phyloP scores from a whole-genome alignment of 768 basidiomycete genomes.

The Leccinellum rugosiceps region DNA sequence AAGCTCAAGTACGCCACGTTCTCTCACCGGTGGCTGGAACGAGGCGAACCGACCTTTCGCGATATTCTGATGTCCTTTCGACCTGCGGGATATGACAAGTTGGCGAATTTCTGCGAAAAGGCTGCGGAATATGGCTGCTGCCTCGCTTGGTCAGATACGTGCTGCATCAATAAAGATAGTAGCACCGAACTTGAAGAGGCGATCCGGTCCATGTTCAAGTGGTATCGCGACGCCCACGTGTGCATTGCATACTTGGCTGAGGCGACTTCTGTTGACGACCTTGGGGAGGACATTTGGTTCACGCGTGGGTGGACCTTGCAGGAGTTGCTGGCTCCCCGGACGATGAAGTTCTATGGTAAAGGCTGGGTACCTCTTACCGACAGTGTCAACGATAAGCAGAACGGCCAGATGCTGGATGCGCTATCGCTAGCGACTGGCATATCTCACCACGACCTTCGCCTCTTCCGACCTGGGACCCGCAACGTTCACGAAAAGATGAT shows the following conservation, averaged over 20 bases:
- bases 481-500: slow-evolving; percentile 29
- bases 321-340: slow-evolving; percentile 26
- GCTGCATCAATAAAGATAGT: slow-evolving; percentile 34
- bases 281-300: slow-evolving; percentile 28
- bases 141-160: slow-evolving; percentile 36
- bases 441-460: slow-evolving; percentile 20
- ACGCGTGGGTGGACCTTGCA: slow-evolving; percentile 33
- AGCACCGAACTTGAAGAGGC: slow-evolving; percentile 35
- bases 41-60: slow-evolving; percentile 29
- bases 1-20: slow-evolving; percentile 29
- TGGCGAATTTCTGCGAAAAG: slow-evolving; percentile 24
- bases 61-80: slow-evolving; percentile 29
- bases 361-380: slow-evolving; percentile 25
- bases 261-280: slow-evolving; percentile 27
- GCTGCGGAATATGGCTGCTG: slow-evolving; percentile 27
- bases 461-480: slow-evolving; percentile 24
- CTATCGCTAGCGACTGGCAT: slow-evolving; percentile 29
- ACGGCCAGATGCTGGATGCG: slow-evolving; percentile 17
- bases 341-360: slow-evolving; percentile 32
- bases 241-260: slow-evolving; percentile 34
- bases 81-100: slow-evolving; percentile 27
- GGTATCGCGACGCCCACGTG: slow-evolving; percentile 27
- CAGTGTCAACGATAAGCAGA: slow-evolving; percentile 28
- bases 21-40: slow-evolving; percentile 31
- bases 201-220: slow-evolving; percentile 34